These are phyloP conservation scores for Phylloporus sp. DNA, from an alignment of 768 basidiomycete genomes.

Conservation along the genomic window DNA sequence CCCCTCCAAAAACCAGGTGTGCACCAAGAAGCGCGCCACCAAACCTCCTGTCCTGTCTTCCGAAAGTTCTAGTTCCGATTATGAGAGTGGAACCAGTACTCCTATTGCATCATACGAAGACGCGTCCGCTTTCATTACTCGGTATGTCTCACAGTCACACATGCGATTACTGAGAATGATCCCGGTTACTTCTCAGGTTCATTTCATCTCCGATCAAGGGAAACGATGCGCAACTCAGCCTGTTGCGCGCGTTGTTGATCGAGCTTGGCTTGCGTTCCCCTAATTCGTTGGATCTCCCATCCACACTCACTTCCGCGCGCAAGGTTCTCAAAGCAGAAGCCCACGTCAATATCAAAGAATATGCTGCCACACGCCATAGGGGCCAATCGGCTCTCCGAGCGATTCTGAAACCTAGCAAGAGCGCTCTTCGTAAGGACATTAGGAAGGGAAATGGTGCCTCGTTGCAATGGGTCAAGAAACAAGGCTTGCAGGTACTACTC, in stretches of 20 bases:
- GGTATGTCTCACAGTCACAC: conserved; percentile 9
- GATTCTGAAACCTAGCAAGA: conserved; percentile 60
- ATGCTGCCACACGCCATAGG: conserved; percentile 48
- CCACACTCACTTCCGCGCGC: conserved; percentile 62
- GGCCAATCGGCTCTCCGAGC: conserved; percentile 58
- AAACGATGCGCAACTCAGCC: conserved; percentile 39
- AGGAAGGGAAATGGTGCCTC: conserved; percentile 45
- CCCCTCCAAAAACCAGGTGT: not conserved
- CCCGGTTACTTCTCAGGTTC: conserved; percentile 12
- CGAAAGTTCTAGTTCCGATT: conserved; percentile 1
- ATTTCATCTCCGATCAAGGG: conserved; percentile 19
- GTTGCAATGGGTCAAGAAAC: conserved; percentile 57
- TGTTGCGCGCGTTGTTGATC: conserved; percentile 71
- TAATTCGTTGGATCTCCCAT: conserved; percentile 45
- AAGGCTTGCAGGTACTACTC: conserved; percentile 60
- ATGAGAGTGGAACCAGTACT: conserved; percentile 8
- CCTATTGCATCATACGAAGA: conserved; percentile 22
- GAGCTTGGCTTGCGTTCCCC: conserved; percentile 63
- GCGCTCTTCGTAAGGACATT: conserved; percentile 59
- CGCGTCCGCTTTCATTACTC: conserved; percentile 26
- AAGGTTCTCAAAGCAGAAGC: conserved; percentile 60
- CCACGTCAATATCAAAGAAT: conserved; percentile 55
- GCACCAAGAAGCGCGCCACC: not conserved
- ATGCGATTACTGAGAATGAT: not conserved
- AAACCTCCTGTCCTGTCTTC: conserved; percentile 1